Evolutionary conservation across 1,139 yeast species (phyloP), one percentile per base, ranked within the genome.

Genomic region (Taphrina deformans): DNA sequence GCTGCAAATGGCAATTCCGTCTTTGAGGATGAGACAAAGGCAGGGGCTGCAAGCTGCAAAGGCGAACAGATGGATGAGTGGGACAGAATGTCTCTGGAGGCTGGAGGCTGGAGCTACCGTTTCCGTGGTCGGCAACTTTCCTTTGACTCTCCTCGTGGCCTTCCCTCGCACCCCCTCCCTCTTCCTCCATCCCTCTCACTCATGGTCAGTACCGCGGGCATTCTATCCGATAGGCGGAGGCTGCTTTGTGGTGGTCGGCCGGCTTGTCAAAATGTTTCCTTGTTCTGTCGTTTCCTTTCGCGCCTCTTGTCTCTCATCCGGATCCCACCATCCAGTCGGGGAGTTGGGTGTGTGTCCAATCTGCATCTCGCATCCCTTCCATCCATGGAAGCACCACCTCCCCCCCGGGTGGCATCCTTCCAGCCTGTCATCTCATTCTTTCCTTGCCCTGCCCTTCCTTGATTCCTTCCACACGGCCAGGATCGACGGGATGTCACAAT

Each of bases 1-100:
- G 41, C 41, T 38, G 41, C 41, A 38, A 38, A 38, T 38, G 41
- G 41, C 41, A 38, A 38, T 38, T 38, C 41, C 41, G 41, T 38
- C 18, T 38, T n/a, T 12, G 6, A 29, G 33, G 33, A 29, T 35
- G n/a, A 38, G 41, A 38, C 41, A 38, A 9, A n/a, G 5, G 14
- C 35, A 14, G 35, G 35, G 9, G 35, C 35, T 10, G 14, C 35
- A 31, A 31, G 9, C 9, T 4, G n/a, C 5, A 10, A 14, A 10
- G 35, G 35, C 35, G 35, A 14, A 31, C 10, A 10, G 33, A 29
- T 29, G 33, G 33, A 29, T 29, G 35, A 14, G 14, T 31, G 35
- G 35, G 14, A 31, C 14, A 14, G 14, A 14, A 14, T 31, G 35
- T 10, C 14, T 10, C 14, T 31, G 35, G 35, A 31, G 9, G 35